phyloP scores from a whole-genome alignment of 805 yeast species.

The Teunomyces kruisii region DNA sequence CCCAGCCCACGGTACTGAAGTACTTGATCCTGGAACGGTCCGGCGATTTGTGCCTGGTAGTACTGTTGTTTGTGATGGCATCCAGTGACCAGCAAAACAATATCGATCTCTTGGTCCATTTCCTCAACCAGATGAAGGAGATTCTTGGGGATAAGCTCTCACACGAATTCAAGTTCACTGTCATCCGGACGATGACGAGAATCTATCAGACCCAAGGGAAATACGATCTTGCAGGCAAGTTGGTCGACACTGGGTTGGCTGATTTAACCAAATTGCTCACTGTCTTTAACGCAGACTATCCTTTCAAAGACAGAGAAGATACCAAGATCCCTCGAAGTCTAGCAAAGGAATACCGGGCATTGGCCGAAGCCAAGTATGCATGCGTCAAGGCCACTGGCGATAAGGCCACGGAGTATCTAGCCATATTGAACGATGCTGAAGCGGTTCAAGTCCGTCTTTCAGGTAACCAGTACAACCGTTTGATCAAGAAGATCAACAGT shows the following conservation, averaged over 20 bases:
- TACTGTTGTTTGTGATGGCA: constrained; percentile 22
- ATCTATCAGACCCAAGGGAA: constrained; percentile 26
- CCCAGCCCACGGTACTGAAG: constrained; percentile 1
- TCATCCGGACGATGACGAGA: constrained; percentile 29
- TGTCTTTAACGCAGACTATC: constrained; percentile 17
- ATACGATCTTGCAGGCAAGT: constrained; percentile 17
- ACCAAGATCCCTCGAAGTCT: constrained; percentile 11
- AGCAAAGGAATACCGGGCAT: constrained; percentile 6
- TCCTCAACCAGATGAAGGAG: constrained; percentile 26
- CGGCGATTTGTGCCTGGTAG: constrained; percentile 23
- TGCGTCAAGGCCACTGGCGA: constrained; percentile 5
- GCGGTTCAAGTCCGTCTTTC: constrained; percentile 14
- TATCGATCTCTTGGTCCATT: constrained; percentile 25
- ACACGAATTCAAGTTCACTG: constrained; percentile 21
- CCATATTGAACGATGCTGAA: constrained; percentile 9
- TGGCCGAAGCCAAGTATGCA: constrained; percentile 15
- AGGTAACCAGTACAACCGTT: constrained; percentile 17
- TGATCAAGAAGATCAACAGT: constrained; percentile 12
- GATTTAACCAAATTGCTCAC: constrained; percentile 20
- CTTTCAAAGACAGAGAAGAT: constrained; percentile 10
- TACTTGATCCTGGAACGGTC: constrained; percentile 12
- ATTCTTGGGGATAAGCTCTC: constrained; percentile 21
- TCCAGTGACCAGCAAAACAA: constrained; percentile 11
- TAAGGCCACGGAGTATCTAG: constrained; percentile 10
- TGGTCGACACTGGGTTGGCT: constrained; percentile 24